Percentiles rank a stretch among this genome's conserved stretches.
Conservation (phyloP, 805 yeast species). For the Blastobotrys chiropterorum region DNA sequence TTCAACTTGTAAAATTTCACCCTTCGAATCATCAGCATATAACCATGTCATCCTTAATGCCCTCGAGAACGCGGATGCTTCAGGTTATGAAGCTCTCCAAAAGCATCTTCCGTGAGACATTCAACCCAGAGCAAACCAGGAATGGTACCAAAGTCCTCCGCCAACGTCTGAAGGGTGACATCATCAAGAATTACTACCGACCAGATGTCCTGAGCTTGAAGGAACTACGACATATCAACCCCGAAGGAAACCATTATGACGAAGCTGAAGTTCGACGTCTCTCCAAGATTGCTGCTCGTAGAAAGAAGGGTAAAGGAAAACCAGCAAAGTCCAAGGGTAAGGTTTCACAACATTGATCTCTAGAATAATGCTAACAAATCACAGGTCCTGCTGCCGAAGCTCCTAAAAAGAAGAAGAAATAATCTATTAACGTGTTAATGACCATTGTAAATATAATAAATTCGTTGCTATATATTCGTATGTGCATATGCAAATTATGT, state of each 20-base stretch:
- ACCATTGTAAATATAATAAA: background rate
- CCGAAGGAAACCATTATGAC: conserved; percentile 17
- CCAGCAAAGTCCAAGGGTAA: conserved; percentile 21
- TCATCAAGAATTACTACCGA: conserved; percentile 28
- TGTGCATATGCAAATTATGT: background rate
- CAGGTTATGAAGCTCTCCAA: conserved; percentile 26
- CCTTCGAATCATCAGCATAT: background rate
- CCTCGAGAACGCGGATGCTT: conserved; percentile 22
- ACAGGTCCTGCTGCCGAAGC: background rate
- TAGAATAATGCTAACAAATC: background rate
- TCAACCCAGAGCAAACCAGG: conserved; percentile 28
- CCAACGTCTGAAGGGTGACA: conserved; percentile 28
- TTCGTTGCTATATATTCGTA: background rate
- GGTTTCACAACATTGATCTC: background rate
- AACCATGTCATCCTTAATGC: conserved; percentile 1
- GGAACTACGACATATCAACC: conserved; percentile 15
- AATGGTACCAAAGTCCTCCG: conserved; percentile 32
- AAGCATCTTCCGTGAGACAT: conserved; percentile 28
- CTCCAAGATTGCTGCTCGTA: conserved; percentile 16
- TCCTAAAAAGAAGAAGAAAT: conserved; percentile 2
- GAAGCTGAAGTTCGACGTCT: conserved; percentile 17
- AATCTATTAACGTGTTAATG: background rate
- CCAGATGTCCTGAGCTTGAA: conserved; percentile 19
- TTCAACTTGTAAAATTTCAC: background rate
- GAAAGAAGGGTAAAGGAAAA: conserved; percentile 22